Evolutionary conservation across 495 filamentous ascomycete genomes (phyloP).

Genomic region (Aspergillus cavernicola): DNA sequence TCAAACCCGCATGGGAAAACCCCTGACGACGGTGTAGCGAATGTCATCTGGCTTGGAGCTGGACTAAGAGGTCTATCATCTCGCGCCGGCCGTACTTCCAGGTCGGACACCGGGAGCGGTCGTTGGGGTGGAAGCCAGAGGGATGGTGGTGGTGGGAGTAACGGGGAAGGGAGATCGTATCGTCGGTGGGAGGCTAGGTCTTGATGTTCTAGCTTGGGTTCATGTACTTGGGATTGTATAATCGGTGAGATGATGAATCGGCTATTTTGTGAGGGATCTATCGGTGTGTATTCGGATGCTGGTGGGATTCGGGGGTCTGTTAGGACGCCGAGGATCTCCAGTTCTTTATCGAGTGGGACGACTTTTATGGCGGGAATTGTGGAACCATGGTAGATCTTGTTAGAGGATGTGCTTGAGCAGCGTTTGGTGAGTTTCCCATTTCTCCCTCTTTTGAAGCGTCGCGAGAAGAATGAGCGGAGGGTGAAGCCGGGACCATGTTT

Average conservation of each 20-base stretch:
- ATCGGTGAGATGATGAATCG: no score
- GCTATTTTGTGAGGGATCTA: no score
- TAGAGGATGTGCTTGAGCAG: background rate
- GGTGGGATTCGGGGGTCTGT: constrained; percentile 1
- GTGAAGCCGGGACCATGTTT: background rate
- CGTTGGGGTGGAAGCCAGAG: background rate
- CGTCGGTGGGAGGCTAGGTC: background rate
- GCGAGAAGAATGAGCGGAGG: constrained; percentile 9
- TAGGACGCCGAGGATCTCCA: constrained; percentile 2
- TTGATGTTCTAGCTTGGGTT: background rate
- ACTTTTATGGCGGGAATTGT: background rate
- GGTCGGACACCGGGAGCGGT: background rate
- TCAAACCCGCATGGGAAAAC: constrained; percentile 5
- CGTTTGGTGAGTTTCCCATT: background rate
- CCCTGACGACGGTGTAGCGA: constrained; percentile 6
- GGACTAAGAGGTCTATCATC: background rate
- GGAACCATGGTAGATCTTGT: background rate
- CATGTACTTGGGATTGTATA: background rate
- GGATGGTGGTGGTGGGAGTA: constrained; percentile 6
- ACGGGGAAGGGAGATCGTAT: background rate
- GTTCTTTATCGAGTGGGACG: constrained; percentile 2
- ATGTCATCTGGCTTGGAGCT: background rate
- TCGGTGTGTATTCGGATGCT: background rate
- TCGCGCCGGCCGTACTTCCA: background rate
- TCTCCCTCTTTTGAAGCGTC: background rate